Evolutionary conservation across 1,284 basidiomycete genomes (phyloP).

Genomic region (Cutaneotrichosporon sp.): DNA sequence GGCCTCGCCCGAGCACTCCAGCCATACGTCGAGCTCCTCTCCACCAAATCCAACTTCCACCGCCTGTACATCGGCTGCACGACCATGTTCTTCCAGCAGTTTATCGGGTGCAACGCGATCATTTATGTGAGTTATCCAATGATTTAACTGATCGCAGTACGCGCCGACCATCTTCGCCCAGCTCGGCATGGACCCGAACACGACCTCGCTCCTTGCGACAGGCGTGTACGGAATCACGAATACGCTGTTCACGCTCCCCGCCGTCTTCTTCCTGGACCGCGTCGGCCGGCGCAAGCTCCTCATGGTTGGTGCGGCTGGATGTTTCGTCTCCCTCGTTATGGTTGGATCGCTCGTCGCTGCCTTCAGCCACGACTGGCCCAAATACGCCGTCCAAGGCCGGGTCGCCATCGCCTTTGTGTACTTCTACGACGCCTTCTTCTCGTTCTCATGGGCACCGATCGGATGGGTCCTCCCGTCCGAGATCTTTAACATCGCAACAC

Average conservation of each 20-base stretch:
- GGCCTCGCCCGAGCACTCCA: slow-evolving; percentile 1
- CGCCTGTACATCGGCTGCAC: slow-evolving; percentile 18
- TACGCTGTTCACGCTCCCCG: slow-evolving; percentile 43
- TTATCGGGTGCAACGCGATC: slow-evolving; percentile 24
- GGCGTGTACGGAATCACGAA: slow-evolving; percentile 47
- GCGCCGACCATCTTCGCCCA: slow-evolving; percentile 36
- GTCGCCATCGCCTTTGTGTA: slow-evolving; percentile 24
- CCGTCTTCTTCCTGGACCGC: slow-evolving; percentile 43
- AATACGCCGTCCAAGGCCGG: slow-evolving; percentile 29
- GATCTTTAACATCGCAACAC: slow-evolving; percentile 28
- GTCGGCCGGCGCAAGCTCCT: slow-evolving; percentile 42
- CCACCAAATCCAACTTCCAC: slow-evolving; percentile 22
- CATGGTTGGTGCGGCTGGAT: slow-evolving; percentile 27
- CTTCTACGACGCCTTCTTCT: slow-evolving; percentile 34
- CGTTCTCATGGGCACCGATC: slow-evolving; percentile 30
- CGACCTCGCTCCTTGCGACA: slow-evolving; percentile 40
- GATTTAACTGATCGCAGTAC: slow-evolving; percentile 8
- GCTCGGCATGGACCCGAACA: slow-evolving; percentile 35
- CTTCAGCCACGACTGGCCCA: slow-evolving; percentile 21
- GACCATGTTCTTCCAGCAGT: slow-evolving; percentile 30
- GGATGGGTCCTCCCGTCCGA: slow-evolving; percentile 32
- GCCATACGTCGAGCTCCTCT: slow-evolving; percentile 25
- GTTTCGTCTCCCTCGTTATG: slow-evolving; percentile 57
- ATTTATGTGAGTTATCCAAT: slow-evolving; percentile 10
- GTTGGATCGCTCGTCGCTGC: slow-evolving; percentile 56